A percentile compares a stretch with the other conserved stretches of the same genome.
phyloP scores from a whole-genome alignment of 805 yeast genomes.

The Starmerella khaoyaiensis region DNA sequence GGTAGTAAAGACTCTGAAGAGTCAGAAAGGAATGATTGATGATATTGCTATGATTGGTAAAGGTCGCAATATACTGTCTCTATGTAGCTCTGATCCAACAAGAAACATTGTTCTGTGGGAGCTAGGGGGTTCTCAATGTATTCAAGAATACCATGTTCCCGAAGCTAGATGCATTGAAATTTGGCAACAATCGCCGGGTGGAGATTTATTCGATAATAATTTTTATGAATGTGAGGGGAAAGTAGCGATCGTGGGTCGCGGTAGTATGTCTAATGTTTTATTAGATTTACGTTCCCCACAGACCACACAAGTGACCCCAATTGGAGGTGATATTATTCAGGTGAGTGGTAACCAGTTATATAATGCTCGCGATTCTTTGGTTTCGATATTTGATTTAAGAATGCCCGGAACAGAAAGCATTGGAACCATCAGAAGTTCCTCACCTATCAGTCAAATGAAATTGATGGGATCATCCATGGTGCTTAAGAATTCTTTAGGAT shows the following conservation, averaged over 20 bases:
- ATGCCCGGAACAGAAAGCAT: neutral
- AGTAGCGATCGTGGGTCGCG: slow-evolving; percentile 30
- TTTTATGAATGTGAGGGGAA: slow-evolving; percentile 38
- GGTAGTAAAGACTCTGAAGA: slow-evolving; percentile 38
- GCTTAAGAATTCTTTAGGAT: neutral
- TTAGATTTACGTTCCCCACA: slow-evolving; percentile 4
- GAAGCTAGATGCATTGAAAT: slow-evolving; percentile 19
- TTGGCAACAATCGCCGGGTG: slow-evolving; percentile 2
- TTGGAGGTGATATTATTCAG: neutral
- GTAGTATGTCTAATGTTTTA: slow-evolving; percentile 21
- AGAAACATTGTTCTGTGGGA: slow-evolving; percentile 58
- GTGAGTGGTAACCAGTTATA: neutral
- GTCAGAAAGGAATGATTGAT: slow-evolving; percentile 39
- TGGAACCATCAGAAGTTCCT: neutral
- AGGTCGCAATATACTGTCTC: slow-evolving; percentile 54
- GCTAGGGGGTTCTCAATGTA: slow-evolving; percentile 41
- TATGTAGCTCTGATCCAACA: slow-evolving; percentile 30
- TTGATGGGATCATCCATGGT: neutral
- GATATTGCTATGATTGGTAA: slow-evolving; percentile 42
- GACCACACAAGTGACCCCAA: neutral
- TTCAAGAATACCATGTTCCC: slow-evolving; percentile 33
- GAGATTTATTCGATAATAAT: neutral
- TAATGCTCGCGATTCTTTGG: neutral
- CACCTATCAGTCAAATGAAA: slow-evolving; percentile 1
- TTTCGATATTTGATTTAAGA: slow-evolving; percentile 5